Evolutionary conservation across 371 early-diverging fungal species (phyloP).

Genomic region (Neoconidiobolus thromboides): DNA sequence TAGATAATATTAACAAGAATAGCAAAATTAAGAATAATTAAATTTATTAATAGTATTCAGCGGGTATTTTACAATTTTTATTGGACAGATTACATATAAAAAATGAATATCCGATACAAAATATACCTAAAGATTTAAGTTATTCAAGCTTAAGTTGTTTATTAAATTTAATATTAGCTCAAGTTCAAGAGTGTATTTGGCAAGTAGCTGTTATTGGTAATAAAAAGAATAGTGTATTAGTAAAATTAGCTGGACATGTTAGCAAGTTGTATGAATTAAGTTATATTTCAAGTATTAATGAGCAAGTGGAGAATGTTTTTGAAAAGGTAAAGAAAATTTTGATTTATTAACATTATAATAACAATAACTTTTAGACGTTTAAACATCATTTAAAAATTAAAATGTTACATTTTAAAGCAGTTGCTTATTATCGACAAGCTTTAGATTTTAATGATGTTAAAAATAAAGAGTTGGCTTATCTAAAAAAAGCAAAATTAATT

Average conservation of each 20-base stretch:
- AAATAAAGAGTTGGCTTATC: background rate
- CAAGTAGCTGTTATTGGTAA: background rate
- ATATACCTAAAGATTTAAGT: background rate
- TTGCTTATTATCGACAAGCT: background rate
- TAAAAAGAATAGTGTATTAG: background rate
- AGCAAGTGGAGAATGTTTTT: too few relatives aligned
- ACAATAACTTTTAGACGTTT: background rate
- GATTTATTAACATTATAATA: too few relatives aligned
- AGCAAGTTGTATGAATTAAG: background rate
- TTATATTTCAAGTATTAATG: background rate
- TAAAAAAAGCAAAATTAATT: background rate
- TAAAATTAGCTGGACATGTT: background rate
- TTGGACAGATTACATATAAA: background rate
- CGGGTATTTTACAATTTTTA: background rate
- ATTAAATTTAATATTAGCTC: background rate
- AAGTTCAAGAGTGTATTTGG: background rate
- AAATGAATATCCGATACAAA: background rate
- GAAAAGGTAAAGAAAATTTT: too few relatives aligned
- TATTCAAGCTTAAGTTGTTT: background rate
- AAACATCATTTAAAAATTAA: background rate
- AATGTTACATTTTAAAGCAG: background rate
- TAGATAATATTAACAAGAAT: too few relatives aligned
- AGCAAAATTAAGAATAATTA: background rate
- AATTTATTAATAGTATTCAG: background rate
- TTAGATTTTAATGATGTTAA: background rate